Evolutionary conservation across 495 filamentous ascomycete species (phyloP).

Genomic region (Lasiosphaeria ovina): DNA sequence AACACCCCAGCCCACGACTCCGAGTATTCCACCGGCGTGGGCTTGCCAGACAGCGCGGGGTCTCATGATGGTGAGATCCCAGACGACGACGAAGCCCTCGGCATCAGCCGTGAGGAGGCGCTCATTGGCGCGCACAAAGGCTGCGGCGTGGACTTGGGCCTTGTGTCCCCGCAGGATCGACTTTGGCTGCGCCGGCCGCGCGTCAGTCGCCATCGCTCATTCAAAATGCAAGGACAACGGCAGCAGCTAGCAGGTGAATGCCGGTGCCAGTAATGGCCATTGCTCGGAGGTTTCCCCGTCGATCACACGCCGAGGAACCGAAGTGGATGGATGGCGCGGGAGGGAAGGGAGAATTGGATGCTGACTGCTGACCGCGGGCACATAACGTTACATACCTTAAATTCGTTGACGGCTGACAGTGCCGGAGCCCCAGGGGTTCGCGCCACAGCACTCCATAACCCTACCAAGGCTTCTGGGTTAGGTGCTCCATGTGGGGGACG

Average conservation of each 20-base stretch:
- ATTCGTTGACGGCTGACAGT: no score
- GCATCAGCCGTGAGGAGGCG: slow-evolving; percentile 85
- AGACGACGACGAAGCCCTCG: slow-evolving; percentile 83
- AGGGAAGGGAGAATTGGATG: no score
- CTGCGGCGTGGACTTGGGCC: slow-evolving; percentile 73
- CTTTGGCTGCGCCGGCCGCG: slow-evolving; percentile 64
- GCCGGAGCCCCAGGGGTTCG: no score
- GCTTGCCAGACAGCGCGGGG: slow-evolving; percentile 84
- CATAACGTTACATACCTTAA: no score
- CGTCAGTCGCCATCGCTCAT: slow-evolving; percentile 26
- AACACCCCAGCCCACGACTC: slow-evolving; percentile 62
- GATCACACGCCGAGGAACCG: no score
- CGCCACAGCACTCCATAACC: no score
- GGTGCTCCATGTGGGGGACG: no score
- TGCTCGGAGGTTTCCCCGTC: background rate
- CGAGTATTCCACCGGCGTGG: slow-evolving; percentile 76
- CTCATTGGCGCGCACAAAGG: slow-evolving; percentile 69
- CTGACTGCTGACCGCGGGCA: no score
- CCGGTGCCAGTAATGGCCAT: background rate
- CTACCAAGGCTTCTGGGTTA: no score
- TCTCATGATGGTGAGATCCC: slow-evolving; percentile 79
- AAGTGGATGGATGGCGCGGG: no score
- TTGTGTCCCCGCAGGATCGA: slow-evolving; percentile 89
- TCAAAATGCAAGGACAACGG: background rate
- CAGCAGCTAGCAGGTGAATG: background rate